Evolutionary conservation across 768 basidiomycete genomes (phyloP), one percentile per base, ranked within the genome.

Genomic region (Trametes cinnabarina): DNA sequence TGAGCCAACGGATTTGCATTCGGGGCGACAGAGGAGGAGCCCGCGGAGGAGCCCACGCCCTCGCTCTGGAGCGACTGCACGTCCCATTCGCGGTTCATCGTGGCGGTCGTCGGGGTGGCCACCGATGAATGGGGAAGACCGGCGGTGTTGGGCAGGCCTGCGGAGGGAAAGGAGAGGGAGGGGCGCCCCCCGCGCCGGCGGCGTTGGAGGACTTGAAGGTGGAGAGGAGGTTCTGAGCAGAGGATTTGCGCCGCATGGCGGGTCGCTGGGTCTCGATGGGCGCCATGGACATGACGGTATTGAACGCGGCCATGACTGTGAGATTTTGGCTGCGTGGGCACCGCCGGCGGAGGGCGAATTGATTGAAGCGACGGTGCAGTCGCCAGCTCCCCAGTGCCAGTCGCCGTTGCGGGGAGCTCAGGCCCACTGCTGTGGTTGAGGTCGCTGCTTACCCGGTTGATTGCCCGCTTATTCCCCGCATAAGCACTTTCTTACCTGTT

Each of bases 161-260:
- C 55, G 7, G 63, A 51, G 35, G 58, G 64, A 10, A 62, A 49
- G n/a, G 66, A 60, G 61, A 61, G 15, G 68, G 57, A 10, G 63
- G 47, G 10, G 55, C 55, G 34, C 52, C 58, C 44, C 39, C 42
- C 34, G 47, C 42, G 44, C 50, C 47, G 51, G 41, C 32, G 0
- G 52, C 11, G n/a, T 60, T 50, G 25, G 68, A 51, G 22, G 68
- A 51, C 64, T 85, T 92, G 81, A 91, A 91, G 41, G 86, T 85
- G 8, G 85, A 83, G 32, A 94, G 80, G 46, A 93, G 78, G 72
- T 92, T 90, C 75, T 88, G 90, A 11, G 87, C 90, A 11, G 90
- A 91, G 19, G 89, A 90, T 76, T 93, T 94, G 63, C 91, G 84
- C 64, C 90, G 86, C 81, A 94, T 87, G 7, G 76, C 64, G 26